Conservation (phyloP, 345 rosid species). For the Sisymbrium irio region DNA sequence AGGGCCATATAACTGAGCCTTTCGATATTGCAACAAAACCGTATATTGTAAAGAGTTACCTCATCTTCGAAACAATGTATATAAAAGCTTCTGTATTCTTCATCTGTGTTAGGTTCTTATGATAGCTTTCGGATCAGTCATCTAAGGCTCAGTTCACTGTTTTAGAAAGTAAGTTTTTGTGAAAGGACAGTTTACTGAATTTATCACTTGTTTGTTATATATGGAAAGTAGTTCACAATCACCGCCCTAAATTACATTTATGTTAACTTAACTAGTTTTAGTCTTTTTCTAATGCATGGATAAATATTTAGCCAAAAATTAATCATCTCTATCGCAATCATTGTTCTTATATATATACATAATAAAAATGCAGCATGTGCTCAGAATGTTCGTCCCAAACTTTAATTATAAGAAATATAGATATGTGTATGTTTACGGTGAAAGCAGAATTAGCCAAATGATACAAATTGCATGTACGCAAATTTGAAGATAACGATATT, state of each 20-base stretch:
- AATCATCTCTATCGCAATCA: not conserved
- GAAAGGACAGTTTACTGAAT: not conserved
- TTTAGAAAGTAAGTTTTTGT: not conserved
- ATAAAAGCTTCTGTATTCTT: not conserved
- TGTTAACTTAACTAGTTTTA: not conserved
- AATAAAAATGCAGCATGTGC: not conserved
- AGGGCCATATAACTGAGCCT: too few species aligned
- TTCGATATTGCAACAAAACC: not conserved
- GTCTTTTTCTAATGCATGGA: not conserved
- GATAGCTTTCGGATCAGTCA: not conserved
- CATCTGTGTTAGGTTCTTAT: not conserved
- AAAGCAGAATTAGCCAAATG: too few species aligned
- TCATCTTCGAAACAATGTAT: not conserved
- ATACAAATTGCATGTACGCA: too few species aligned
- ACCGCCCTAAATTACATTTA: not conserved
- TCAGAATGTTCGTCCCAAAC: not conserved
- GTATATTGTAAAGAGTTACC: not conserved
- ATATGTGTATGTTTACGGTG: not conserved
- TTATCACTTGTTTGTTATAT: not conserved
- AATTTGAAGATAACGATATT: not conserved
- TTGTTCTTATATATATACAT: not conserved
- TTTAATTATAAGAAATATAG: not conserved
- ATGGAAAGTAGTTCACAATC: not conserved
- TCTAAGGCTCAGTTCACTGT: not conserved
- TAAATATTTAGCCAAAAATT: not conserved